Base-by-base conservation (phyloP, 768 basidiomycete species). In the Leccinum subgranulosum region DNA sequence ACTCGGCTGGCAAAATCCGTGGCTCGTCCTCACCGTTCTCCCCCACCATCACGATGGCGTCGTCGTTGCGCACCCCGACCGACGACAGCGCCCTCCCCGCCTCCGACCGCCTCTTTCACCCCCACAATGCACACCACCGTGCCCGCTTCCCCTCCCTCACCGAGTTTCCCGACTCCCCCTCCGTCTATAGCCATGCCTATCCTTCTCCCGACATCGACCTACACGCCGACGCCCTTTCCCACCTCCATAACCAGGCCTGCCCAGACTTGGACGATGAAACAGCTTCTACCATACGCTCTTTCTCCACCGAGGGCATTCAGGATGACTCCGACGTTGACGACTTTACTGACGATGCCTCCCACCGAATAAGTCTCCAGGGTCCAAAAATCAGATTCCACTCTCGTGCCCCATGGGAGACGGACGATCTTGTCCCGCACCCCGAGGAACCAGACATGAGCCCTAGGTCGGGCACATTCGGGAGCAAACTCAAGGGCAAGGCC, bases 341-440 rank as follows among this genome's bases (percentile, higher is more conserved):
- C 43, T 76, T 76, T 47, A 77, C 80, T 51, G 75, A 81, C 36
- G 77, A 77, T 9, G 64, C 75, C 36, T 72, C 78, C 2, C 70
- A 78, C 57, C 79, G 85, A 53, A 82, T 91, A 72, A 90, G 87
- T 64, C 74, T 86, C 49, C 82, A 87, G 33, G 91, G 91, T n/a
- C 90, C 90, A 29, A 90, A 84, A 72, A 88, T 92, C 81, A 84
- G 85, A 51, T 84, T 90, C 67, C 88, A 90, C 71, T 88, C 87
- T 60, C 86, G 81, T 25, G 87, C 90, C 17, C 90, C 90, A 41
- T 93, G 90, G 90, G 90, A 92, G 72, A 73, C 79, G 36, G 87
- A 84, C 50, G 83, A 79, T 14, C 79, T 75, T 36, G 39, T 71
- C 4, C 56, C 79, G 3, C 70, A 76, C 29, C 80, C 79, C 65